Evolutionary conservation across 2,329 filamentous ascomycete species (phyloP).

Genomic region (Neofusicoccum laricinum): DNA sequence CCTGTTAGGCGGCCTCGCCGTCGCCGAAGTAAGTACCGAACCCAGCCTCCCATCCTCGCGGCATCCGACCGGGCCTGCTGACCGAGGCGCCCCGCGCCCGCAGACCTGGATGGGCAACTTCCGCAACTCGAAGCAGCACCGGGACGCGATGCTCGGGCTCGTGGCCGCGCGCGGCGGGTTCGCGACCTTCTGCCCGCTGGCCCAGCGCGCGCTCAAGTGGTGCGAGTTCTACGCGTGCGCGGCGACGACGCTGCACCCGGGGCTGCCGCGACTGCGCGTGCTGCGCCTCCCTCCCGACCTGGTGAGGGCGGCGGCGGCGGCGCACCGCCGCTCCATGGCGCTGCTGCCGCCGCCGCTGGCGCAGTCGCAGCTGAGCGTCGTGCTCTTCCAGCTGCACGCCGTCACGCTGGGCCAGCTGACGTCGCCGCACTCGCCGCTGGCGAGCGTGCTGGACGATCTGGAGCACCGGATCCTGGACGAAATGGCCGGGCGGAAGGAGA

Average conservation of each 20-base stretch:
- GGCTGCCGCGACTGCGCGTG: not conserved
- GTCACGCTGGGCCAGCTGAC: not conserved
- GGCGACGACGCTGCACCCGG: not conserved
- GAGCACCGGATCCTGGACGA: not conserved
- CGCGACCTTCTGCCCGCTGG: not conserved
- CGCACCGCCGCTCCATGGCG: not conserved
- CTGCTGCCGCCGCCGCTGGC: not conserved
- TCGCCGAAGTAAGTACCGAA: not conserved
- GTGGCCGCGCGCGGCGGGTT: not conserved
- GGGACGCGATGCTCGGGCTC: not conserved
- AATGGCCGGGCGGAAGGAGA: not conserved
- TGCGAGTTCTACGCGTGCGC: slow-evolving; percentile 1
- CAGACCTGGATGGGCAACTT: slow-evolving; percentile 2
- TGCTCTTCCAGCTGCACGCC: not conserved
- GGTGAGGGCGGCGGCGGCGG: not conserved
- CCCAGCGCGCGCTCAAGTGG: not conserved
- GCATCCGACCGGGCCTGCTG: no score
- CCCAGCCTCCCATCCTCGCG: no score
- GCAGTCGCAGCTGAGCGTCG: not conserved
- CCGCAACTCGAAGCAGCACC: not conserved
- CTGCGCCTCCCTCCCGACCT: not conserved
- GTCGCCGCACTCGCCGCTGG: not conserved
- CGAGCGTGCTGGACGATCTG: not conserved
- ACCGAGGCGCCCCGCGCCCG: not conserved
- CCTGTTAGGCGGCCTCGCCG: not conserved